A percentile compares a stretch with the other conserved stretches of the same genome.
Conservation (phyloP, 495 filamentous ascomycete genomes). For the Penicillium canariense region DNA sequence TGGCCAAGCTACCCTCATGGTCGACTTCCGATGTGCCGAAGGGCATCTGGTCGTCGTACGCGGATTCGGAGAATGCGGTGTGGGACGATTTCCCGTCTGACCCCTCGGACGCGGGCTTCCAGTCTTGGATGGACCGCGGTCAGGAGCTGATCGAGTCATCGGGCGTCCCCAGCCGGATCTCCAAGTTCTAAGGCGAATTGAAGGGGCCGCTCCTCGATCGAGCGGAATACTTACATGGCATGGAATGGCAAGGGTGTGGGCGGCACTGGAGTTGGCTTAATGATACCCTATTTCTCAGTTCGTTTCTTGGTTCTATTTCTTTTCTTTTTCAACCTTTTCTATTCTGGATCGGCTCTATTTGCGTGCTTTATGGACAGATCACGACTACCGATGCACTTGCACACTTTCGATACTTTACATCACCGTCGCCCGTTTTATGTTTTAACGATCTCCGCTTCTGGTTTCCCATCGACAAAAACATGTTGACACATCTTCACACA, state of each 20-base stretch:
- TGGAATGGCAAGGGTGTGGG: slow-evolving; percentile 12
- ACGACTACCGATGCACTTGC: slow-evolving; percentile 14
- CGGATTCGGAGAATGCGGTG: slow-evolving; percentile 42
- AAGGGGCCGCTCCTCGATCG: background rate
- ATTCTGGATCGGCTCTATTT: too few relatives aligned
- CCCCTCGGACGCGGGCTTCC: slow-evolving; percentile 43
- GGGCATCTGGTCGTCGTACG: slow-evolving; percentile 45
- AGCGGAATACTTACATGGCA: background rate
- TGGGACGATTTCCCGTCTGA: slow-evolving; percentile 48
- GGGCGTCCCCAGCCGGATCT: slow-evolving; percentile 37
- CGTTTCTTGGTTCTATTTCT: slow-evolving; percentile 12
- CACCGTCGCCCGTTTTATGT: slow-evolving; percentile 10
- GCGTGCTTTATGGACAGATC: slow-evolving; percentile 14
- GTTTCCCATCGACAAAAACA: background rate
- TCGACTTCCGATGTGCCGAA: slow-evolving; percentile 39
- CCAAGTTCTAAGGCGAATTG: slow-evolving; percentile 22
- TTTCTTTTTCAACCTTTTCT: slow-evolving; percentile 14
- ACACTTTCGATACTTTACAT: background rate
- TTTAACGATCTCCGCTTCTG: slow-evolving; percentile 19
- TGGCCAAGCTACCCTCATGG: slow-evolving; percentile 49
- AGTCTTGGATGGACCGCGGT: slow-evolving; percentile 41
- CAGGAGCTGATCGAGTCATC: slow-evolving; percentile 44
- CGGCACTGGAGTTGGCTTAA: slow-evolving; percentile 32
- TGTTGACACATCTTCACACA: slow-evolving; percentile 1
- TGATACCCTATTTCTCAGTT: slow-evolving; percentile 23